Evolutionary conservation across 2,329 filamentous ascomycete species (phyloP), one percentile per base, ranked within the genome.

Genomic region (Neofusicoccum sp.): DNA sequence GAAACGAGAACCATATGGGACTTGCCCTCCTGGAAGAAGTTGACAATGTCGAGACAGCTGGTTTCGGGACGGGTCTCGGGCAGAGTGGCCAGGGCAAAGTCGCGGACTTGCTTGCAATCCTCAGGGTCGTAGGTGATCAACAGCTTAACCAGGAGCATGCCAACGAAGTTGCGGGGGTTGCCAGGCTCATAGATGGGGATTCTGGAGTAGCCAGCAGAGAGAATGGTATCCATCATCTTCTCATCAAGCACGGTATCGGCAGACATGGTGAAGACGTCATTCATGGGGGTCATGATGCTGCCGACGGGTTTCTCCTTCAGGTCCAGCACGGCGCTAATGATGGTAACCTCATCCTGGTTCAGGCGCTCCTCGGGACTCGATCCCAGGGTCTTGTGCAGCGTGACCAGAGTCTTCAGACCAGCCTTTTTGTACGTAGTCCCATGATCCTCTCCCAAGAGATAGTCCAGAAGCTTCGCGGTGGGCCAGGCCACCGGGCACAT

Each of bases 1-100:
- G 94, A 97, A 7, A 98, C 95, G 33, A 99, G 82, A 0, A 98
- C 94, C 93, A 99, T 97, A 77, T 99, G 95, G 1, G 93, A 97
- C 76, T 99, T 99, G 71, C 95, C 95, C 81, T 99, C 95, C 77
- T 99, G 95, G 81, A 99, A 99, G 78, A 97, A 99, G 80, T 99
- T 99, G 79, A 99, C 92, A 71, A 99, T 98, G 76, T 99, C 95
- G 62, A 99, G 80, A 75, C 95, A 99, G 79, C 93, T 97, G 0
- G 95, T 99, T 74, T 97, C 92, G 0, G 95, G 92, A 8, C 92
- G 87, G 0, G 95, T 99, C 77, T 99, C 95, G 1, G 96, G 95
- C 6, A 99, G 86, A 0, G 95, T 97, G 12, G 95, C 95, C 56
- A 99, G 83, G 6, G 93, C 89, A 73, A 99, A 97, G 66, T 98